Base-by-base conservation (phyloP, 352 stramenopile species). In the Aphanomyces astaci region DNA sequence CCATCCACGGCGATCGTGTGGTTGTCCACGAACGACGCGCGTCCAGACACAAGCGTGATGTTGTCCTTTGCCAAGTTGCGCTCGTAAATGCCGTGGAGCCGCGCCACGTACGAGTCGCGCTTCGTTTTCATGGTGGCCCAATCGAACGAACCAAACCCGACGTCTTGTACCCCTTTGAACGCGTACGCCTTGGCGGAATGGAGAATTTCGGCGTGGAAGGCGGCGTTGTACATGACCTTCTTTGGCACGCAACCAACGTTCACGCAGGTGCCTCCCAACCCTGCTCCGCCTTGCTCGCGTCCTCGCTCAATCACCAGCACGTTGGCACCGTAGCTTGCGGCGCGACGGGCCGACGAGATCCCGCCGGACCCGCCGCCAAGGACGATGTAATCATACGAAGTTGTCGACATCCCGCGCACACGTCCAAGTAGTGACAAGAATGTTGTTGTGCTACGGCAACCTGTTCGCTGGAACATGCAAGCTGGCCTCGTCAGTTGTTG, bases 181-280 rank as follows among this genome's bases (percentile, higher is more conserved):
- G 78, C 81, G 75, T 92, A 95, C 72, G 89, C 82, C 39, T 71
- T 64, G 49, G 79, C 79, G 54, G 81, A 79, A 40, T 77, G 52
- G 46, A 92, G 70, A 65, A 86, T 79, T 71, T 97, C 90, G 36
- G 87, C 83, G 74, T 97, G 80, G 19, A 76, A 71, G 33, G 90
- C 83, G 3, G 89, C 78, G 75, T 98, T 97, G 65, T 90, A 98
- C 95, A 99, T 98, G 57, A 99, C 81, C 79, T 99, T 99, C 81
- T 99, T 99, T 19, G 97, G 96, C 56, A 99, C 96, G 83, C 96
- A 99, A 66, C 96, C 96, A 31, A 98, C 97, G 78, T 99, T 98
- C 52, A 99, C 96, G 75, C 96, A 99, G 17, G 97, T 99, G 69
- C 97, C 96, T 63, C 94, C 96, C 69, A 90, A 76, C 9, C 86